phyloP scores from a whole-genome alignment of 345 rosid genomes.

The Bruguiera parviflora region DNA sequence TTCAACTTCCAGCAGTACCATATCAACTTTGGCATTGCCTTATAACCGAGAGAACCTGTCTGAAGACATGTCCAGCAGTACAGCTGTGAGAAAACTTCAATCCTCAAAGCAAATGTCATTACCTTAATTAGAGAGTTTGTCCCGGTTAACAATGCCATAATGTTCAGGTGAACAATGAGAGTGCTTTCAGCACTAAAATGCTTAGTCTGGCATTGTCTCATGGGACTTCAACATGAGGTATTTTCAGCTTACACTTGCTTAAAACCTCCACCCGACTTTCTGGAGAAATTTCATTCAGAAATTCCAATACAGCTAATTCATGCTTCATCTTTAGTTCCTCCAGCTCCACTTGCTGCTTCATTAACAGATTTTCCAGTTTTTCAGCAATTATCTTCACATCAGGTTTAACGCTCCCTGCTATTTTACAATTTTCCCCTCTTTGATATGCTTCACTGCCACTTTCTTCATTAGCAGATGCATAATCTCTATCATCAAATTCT shows the following conservation, averaged over 20 bases:
- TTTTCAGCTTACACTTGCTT: slow-evolving; percentile 35
- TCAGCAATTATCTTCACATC: slow-evolving; percentile 36
- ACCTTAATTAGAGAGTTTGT: neutral
- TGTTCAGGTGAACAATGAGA: neutral
- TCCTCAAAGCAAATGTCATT: neutral
- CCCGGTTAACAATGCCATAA: neutral
- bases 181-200: slow-evolving; percentile 2
- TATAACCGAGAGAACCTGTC: neutral
- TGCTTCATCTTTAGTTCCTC: slow-evolving; percentile 64
- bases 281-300: slow-evolving; percentile 54
- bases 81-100: neutral
- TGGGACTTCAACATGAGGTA: slow-evolving; percentile 20
- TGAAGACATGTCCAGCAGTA: neutral
- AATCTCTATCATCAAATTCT: slow-evolving; percentile 9
- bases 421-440: slow-evolving; percentile 5
- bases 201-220: neutral
- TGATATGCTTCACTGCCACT: slow-evolving; percentile 7
- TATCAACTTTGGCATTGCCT: neutral
- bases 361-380: slow-evolving; percentile 57
- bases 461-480: slow-evolving; percentile 13
- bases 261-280: slow-evolving; percentile 51
- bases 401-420: slow-evolving; percentile 15
- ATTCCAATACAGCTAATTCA: slow-evolving; percentile 42
- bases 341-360: slow-evolving; percentile 62
- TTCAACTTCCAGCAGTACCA: neutral